These are phyloP conservation scores for Sechiopsis laciniata DNA, from an alignment of 306 rosid species.

Conservation along the genomic window DNA sequence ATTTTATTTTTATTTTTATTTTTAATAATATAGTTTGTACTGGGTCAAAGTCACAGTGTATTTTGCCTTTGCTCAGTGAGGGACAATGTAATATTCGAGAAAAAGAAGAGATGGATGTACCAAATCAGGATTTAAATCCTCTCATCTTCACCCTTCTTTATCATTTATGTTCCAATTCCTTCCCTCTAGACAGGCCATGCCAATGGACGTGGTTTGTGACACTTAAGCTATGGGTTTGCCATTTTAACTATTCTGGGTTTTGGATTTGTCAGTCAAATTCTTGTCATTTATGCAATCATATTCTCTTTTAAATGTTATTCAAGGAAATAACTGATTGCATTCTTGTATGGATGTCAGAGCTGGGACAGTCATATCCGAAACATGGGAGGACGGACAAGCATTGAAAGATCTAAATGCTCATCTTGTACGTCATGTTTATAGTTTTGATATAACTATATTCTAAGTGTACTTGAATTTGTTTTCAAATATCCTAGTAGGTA, in stretches of 20 bases:
- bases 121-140: constrained; percentile 9
- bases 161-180: not conserved
- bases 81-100: not conserved
- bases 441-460: not conserved
- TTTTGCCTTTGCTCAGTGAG: not conserved
- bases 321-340: constrained; percentile 13
- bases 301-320: no score
- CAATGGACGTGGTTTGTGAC: not conserved
- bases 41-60: not conserved
- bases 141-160: not conserved
- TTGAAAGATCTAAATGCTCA: constrained; percentile 82
- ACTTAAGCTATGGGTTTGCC: not conserved
- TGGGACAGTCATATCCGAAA: constrained; percentile 95
- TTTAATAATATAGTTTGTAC: not conserved
- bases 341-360: constrained; percentile 55
- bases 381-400: constrained; percentile 99
- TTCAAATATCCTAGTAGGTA: not conserved
- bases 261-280: not conserved
- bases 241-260: not conserved
- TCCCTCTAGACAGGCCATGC: not conserved
- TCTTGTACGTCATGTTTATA: constrained; percentile 62
- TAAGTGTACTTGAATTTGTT: not conserved
- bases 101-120: not conserved
- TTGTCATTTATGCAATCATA: not conserved
- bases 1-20: no score